Conservation (phyloP, 2,329 filamentous ascomycete species). For the Camillea tinctor region DNA sequence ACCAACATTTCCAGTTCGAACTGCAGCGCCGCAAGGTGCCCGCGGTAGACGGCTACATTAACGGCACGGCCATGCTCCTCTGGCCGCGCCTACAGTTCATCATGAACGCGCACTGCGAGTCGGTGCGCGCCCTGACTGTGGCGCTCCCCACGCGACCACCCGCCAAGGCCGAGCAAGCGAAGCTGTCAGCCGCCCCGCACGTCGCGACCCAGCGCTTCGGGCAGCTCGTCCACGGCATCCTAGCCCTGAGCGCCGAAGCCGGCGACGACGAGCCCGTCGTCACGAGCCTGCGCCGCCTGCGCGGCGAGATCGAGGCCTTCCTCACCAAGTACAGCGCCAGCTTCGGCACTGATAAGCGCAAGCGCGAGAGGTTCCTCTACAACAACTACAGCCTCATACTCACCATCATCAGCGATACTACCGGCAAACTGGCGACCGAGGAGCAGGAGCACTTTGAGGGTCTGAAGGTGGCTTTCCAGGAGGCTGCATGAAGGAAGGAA, state of each 20-base stretch:
- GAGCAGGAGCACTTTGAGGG: constrained; percentile 73
- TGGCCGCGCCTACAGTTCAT: constrained; percentile 95
- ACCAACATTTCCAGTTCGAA: constrained; percentile 92
- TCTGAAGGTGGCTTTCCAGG: constrained; percentile 59
- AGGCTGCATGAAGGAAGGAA: constrained; percentile 33
- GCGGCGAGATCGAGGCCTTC: constrained; percentile 81
- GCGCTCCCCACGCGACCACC: constrained; percentile 47
- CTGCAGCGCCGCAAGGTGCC: constrained; percentile 89
- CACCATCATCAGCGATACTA: constrained; percentile 81
- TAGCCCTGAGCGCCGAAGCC: constrained; percentile 81
- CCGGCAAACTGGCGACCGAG: constrained; percentile 71
- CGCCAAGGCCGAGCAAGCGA: constrained; percentile 52
- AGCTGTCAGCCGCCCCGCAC: constrained; percentile 79
- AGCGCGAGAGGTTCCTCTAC: constrained; percentile 82
- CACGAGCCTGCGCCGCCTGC: constrained; percentile 72
- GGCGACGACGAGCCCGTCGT: constrained; percentile 93
- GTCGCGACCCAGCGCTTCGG: constrained; percentile 93
- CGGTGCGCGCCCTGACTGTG: constrained; percentile 64
- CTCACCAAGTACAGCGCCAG: constrained; percentile 73
- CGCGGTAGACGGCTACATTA: constrained; percentile 86
- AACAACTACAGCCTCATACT: constrained; percentile 96
- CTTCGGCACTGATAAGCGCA: constrained; percentile 72
- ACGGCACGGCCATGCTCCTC: constrained; percentile 90
- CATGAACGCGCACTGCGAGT: constrained; percentile 91
- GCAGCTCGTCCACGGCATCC: constrained; percentile 82